Evolutionary conservation across 495 filamentous ascomycete genomes (phyloP).

Genomic region (Thermochaetoides thermophila): DNA sequence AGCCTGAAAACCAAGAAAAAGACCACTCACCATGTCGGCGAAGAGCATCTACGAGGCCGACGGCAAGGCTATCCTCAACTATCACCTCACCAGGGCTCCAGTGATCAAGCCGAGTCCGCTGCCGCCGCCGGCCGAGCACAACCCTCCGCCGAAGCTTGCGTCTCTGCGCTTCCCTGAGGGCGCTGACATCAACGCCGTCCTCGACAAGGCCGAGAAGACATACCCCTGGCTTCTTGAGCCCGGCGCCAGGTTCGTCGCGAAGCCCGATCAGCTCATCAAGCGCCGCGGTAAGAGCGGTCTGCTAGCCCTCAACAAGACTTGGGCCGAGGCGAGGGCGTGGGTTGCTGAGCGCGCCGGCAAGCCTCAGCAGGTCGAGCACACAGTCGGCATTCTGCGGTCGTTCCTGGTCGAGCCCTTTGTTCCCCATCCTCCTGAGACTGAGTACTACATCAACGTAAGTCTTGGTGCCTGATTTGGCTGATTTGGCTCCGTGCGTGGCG

Average conservation of each 20-base stretch:
- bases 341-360: constrained; percentile 84
- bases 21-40: constrained; percentile 65
- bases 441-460: constrained; percentile 87
- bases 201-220: constrained; percentile 86
- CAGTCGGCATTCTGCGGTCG: constrained; percentile 73
- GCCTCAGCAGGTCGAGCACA: constrained; percentile 80
- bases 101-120: constrained; percentile 97
- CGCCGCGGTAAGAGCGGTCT: constrained; percentile 96
- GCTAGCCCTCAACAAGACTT: constrained; percentile 91
- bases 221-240: constrained; percentile 83
- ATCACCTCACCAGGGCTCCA: constrained; percentile 95
- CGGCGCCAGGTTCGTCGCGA: constrained; percentile 89
- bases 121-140: constrained; percentile 71
- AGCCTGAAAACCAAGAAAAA: constrained; percentile 4
- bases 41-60: constrained; percentile 98
- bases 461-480: too few relatives aligned
- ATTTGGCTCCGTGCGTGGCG: too few relatives aligned
- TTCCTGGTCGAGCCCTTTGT: constrained; percentile 99
- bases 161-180: constrained; percentile 89
- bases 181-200: constrained; percentile 63
- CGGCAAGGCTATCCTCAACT: constrained; percentile 99
- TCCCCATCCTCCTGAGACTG: constrained; percentile 79
- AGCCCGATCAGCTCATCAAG: constrained; percentile 99
- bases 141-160: constrained; percentile 78
- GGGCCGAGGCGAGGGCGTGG: constrained; percentile 85